phyloP scores from a whole-genome alignment of 1,284 basidiomycete species.

The Fomitiporia mediterranea region DNA sequence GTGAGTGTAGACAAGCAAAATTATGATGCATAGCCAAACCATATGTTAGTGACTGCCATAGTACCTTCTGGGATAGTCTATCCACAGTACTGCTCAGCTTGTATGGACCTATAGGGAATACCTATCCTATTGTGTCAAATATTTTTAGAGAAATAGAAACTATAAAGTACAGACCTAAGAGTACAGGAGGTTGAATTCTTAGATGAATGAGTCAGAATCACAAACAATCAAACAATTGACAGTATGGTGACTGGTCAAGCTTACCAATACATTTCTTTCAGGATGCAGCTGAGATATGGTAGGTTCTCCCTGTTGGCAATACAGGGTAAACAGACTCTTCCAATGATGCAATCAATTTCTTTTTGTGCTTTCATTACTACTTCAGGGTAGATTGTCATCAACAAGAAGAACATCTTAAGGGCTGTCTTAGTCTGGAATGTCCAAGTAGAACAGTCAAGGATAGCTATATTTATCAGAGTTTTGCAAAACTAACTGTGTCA shows the following conservation, averaged over 20 bases:
- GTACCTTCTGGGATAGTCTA: slow-evolving; percentile 13
- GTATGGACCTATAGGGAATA: slow-evolving; percentile 1
- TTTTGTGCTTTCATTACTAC: slow-evolving; percentile 11
- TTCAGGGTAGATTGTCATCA: slow-evolving; percentile 11
- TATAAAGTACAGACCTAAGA: neutral
- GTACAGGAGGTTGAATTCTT: neutral
- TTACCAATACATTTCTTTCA: slow-evolving; percentile 30
- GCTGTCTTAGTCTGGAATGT: no score
- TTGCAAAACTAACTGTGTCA: no score
- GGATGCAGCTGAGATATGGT: slow-evolving; percentile 28
- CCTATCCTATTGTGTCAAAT: slow-evolving; percentile 10
- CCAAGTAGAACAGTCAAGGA: no score
- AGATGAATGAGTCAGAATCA: neutral
- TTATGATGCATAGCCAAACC: slow-evolving; percentile 3
- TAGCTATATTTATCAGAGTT: no score
- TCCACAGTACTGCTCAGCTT: slow-evolving; percentile 10
- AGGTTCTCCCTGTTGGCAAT: slow-evolving; percentile 25
- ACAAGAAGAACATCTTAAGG: slow-evolving; percentile 9
- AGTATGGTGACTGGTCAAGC: neutral
- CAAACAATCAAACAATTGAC: neutral
- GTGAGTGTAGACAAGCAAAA: neutral
- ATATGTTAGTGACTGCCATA: slow-evolving; percentile 17
- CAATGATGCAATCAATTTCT: slow-evolving; percentile 14
- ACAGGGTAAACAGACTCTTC: slow-evolving; percentile 24
- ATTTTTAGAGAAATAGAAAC: neutral